Base-by-base conservation (phyloP, 352 stramenopile species). In the Plasmopara muralis region DNA sequence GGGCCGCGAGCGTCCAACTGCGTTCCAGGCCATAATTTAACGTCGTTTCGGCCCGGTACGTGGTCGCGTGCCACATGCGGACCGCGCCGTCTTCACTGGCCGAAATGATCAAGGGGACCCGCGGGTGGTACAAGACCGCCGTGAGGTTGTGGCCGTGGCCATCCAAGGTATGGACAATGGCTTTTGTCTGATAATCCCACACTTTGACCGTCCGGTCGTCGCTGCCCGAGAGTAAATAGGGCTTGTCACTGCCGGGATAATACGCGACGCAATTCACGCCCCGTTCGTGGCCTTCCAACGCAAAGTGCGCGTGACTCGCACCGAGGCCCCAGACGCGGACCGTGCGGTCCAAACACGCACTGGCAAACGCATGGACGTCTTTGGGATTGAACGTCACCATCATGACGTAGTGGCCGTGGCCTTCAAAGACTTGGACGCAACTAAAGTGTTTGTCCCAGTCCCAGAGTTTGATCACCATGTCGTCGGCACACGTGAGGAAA, bases 131-230 rank as follows among this genome's bases (percentile, higher is more conserved):
- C 53, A 98, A 69, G 30, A 99, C 97, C 0, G 90, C 75, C 54
- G 94, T 97, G 35, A 99, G 82, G 81, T 99, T 99, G 68, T 99
- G 96, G n/a, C 87, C 89, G 72, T 99, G 97, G 37, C 97, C 97
- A 43, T 99, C 96, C 15, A 99, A 82, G 31, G 93, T 98, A 72
- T 99, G 96, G 15, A 99, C 92, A 58, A 98, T 98, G n/a, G 88
- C 95, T 71, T 99, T 99, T 9, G 97, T 99, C 85, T 99, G 85
- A 80, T 99, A 99, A 74, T 99, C 97, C 96, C 97, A 99, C 57
- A 99, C 97, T 63, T 98, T 98, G 31, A 99, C 89, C 9, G 93
- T 98, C 38, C 92, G 89, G 77, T 98, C 84, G 64, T 99, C 96
- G 5, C 95, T 89, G 15, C 95, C 96, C 14, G 88, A 98, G 9